phyloP scores from a whole-genome alignment of 306 rosid genomes.

The Erythrophleum fordii region DNA sequence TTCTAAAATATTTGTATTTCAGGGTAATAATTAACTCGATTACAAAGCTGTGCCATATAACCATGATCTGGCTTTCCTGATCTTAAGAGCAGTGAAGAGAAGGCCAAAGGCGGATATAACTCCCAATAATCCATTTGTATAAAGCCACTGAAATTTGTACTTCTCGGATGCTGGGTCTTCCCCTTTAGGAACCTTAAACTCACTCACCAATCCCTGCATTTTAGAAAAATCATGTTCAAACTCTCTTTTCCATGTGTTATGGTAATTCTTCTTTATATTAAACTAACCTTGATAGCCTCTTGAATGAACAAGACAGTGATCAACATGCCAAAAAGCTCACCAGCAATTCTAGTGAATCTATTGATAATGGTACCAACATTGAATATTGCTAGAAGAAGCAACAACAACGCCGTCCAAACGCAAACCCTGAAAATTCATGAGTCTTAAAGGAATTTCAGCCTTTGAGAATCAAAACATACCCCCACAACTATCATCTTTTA shows the following conservation, averaged over 20 bases:
- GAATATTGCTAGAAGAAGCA: conserved; percentile 76
- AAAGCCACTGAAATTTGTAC: conserved; percentile 66
- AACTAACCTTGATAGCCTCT: conserved; percentile 82
- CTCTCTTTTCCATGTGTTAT: background rate
- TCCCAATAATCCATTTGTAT: conserved; percentile 82
- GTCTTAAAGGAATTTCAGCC: background rate
- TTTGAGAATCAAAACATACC: too few relatives aligned
- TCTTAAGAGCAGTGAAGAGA: conserved; percentile 72
- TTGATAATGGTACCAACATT: conserved; percentile 74
- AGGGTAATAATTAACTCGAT: background rate
- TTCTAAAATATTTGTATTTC: background rate
- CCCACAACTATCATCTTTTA: too few relatives aligned
- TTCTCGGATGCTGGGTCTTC: conserved; percentile 51
- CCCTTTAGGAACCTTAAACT: conserved; percentile 66
- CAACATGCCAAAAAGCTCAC: conserved; percentile 89
- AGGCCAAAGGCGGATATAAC: conserved; percentile 74
- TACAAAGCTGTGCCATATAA: conserved; percentile 78
- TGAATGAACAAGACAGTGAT: conserved; percentile 84
- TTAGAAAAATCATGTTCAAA: conserved; percentile 21
- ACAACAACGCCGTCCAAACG: conserved; percentile 82
- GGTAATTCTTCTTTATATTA: background rate
- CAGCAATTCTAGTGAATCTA: conserved; percentile 85
- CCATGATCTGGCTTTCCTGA: conserved; percentile 92
- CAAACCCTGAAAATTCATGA: conserved; percentile 41
- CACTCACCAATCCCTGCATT: conserved; percentile 75